Percentiles rank a stretch among this genome's conserved stretches.
Conservation (phyloP, 2,329 filamentous ascomycete species). For the Proliferodiscus dingleyae region DNA sequence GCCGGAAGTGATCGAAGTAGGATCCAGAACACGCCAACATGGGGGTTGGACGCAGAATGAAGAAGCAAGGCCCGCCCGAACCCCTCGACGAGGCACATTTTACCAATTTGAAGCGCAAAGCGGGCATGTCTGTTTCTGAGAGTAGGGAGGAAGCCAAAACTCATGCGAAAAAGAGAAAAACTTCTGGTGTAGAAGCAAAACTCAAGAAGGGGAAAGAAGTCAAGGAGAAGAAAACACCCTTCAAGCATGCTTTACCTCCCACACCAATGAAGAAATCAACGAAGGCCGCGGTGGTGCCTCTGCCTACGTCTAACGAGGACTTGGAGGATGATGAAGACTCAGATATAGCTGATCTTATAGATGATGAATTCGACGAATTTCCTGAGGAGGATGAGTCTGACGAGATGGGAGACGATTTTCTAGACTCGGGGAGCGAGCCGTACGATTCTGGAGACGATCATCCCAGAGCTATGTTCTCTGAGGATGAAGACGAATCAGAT, state of each 20-base stretch:
- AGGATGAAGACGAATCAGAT: slow-evolving; percentile 86
- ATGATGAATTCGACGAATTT: slow-evolving; percentile 38
- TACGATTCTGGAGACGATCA: slow-evolving; percentile 50
- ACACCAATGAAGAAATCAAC: slow-evolving; percentile 31
- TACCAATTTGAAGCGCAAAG: slow-evolving; percentile 81
- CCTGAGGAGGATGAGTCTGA: slow-evolving; percentile 29
- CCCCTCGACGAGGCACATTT: slow-evolving; percentile 76
- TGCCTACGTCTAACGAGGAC: slow-evolving; percentile 37
- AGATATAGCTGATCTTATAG: slow-evolving; percentile 43
- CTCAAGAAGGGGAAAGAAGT: slow-evolving; percentile 40
- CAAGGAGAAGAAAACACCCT: slow-evolving; percentile 30
- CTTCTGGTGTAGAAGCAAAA: slow-evolving; percentile 43
- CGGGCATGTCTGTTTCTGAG: slow-evolving; percentile 59
- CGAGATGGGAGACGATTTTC: slow-evolving; percentile 53
- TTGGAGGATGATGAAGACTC: slow-evolving; percentile 38
- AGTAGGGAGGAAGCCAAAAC: slow-evolving; percentile 43
- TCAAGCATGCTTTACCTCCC: slow-evolving; percentile 34
- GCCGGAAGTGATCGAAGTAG: too few relatives aligned
- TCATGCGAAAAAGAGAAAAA: slow-evolving; percentile 57
- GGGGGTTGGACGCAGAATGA: slow-evolving; percentile 88
- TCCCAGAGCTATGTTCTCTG: slow-evolving; percentile 77
- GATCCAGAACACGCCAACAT: too few relatives aligned
- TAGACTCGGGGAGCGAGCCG: slow-evolving; percentile 38
- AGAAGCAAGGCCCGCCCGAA: slow-evolving; percentile 86
- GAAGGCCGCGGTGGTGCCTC: slow-evolving; percentile 38